Percentiles rank a stretch among this genome's conserved stretches.
These are phyloP conservation scores for Amylocystis lapponica DNA, from an alignment of 768 basidiomycete species.

Conservation along the genomic window DNA sequence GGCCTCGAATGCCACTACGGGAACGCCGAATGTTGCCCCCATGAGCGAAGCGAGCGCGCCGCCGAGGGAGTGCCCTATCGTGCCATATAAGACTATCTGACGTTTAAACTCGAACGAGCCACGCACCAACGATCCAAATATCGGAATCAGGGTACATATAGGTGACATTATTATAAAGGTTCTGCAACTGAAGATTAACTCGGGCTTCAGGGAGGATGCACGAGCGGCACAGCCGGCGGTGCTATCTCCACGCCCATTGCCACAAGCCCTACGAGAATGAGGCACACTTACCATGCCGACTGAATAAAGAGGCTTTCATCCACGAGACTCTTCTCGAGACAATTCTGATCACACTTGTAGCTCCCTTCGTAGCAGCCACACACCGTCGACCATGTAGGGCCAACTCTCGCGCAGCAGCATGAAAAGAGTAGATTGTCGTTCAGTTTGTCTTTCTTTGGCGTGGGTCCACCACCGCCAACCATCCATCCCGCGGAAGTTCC, in stretches of 20 bases:
- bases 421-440: conserved; percentile 97
- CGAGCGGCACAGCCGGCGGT: neutral
- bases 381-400: conserved; percentile 89
- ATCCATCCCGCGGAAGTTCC: conserved; percentile 79
- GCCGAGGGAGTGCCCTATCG: conserved; percentile 67
- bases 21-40: conserved; percentile 87
- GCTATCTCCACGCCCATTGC: too few species aligned
- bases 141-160: conserved; percentile 85
- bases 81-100: neutral
- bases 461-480: conserved; percentile 74
- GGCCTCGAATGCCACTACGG: conserved; percentile 76
- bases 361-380: conserved; percentile 79
- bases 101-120: neutral
- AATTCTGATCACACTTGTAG: conserved; percentile 74
- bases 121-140: conserved; percentile 78
- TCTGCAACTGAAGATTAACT: conserved; percentile 37
- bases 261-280: too few species aligned
- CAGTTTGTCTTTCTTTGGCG: conserved; percentile 81
- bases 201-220: neutral
- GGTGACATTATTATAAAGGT: conserved; percentile 88
- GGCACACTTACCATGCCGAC: conserved; percentile 65
- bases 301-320: conserved; percentile 84
- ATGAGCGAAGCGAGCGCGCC: conserved; percentile 81
- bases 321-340: conserved; percentile 70
- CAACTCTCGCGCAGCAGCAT: conserved; percentile 95